Evolutionary conservation across 148 eudicot species (phyloP).

Genomic region (Cornus controversa): DNA sequence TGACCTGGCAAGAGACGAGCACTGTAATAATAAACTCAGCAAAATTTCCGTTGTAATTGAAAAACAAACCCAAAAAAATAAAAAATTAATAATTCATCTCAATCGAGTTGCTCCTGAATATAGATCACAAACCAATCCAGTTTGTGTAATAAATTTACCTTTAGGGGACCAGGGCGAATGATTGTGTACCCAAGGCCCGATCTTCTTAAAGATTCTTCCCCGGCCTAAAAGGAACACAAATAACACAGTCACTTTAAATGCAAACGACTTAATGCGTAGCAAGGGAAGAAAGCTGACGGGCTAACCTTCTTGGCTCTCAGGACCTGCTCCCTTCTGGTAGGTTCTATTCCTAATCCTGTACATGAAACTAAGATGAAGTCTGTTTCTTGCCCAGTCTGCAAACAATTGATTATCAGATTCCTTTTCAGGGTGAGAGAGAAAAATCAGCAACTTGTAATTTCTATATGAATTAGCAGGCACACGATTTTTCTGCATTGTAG

Average conservation of each 20-base stretch:
- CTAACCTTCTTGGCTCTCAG: constrained; percentile 84
- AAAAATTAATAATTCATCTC: background rate
- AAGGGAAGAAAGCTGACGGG: background rate
- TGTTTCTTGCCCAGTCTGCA: constrained; percentile 96
- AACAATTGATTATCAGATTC: constrained; percentile 6
- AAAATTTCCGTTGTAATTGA: background rate
- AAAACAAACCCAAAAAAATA: constrained; percentile 5
- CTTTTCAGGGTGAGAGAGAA: background rate
- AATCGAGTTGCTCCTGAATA: constrained; percentile 1
- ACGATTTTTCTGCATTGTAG: background rate
- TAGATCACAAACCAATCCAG: background rate
- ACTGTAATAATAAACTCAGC: background rate
- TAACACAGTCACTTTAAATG: background rate
- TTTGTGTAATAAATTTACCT: constrained; percentile 42
- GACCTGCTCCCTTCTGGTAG: constrained; percentile 83
- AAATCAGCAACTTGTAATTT: background rate
- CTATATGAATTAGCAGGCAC: background rate
- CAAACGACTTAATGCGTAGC: background rate
- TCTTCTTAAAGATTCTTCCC: constrained; percentile 89
- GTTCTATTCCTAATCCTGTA: constrained; percentile 84
- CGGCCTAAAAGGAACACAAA: constrained; percentile 53
- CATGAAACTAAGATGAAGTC: constrained; percentile 95
- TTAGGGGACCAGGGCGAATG: constrained; percentile 89
- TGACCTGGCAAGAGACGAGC: background rate
- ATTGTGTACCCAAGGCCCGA: constrained; percentile 98